Base-by-base conservation (phyloP, 2,329 filamentous ascomycete genomes). In the Talaromyces islandicus region DNA sequence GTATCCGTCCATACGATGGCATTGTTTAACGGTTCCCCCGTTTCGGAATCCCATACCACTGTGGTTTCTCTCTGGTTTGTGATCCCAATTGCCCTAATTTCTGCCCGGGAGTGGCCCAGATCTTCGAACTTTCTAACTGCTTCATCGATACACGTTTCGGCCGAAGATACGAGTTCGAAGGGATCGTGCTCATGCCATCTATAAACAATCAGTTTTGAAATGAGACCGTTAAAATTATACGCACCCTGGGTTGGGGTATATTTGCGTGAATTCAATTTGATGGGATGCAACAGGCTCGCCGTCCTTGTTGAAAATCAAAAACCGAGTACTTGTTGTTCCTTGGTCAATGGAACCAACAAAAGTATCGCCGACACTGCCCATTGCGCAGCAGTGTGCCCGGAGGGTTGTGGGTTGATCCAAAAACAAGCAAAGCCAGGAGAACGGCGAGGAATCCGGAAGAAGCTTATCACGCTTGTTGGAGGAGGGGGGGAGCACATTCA, bases 1-100 rank as follows among this genome's bases (percentile, higher is more conserved):
- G 91, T 96, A 71, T 96, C 92, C 30, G 91, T 89, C 91, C 92
- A 96, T 51, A 91, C 92, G 62, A 96, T 88, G 60, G 91, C 91
- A 69, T 93, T 92, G 77, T 90, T 83, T 17, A 96, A 79, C 4
- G 91, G 86, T 72, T 94, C 83, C 64, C 92, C 92, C 0, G 90
- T 94, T 65, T 83, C 82, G 68, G 81, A 84, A 73, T 96, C 90
- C 91, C 91, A 96, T 27, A 92, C 87, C 1, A 96, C 81, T 1
- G 88, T 90, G 1, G 92, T 96, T 75, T 96, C 92, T 71, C 92
- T 87, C 79, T 96, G 91, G 76, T 92, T 95, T 61, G 91, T 95
- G 71, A 96, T 89, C 60, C 92, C 92, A 65, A 96, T 82, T 11
- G 89, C 84, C 71, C 79, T 88, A 70, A 96, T 90, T 67, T 85